These are phyloP conservation scores for Phialophora tarda DNA, from an alignment of 2,329 filamentous ascomycete species.

Conservation along the genomic window DNA sequence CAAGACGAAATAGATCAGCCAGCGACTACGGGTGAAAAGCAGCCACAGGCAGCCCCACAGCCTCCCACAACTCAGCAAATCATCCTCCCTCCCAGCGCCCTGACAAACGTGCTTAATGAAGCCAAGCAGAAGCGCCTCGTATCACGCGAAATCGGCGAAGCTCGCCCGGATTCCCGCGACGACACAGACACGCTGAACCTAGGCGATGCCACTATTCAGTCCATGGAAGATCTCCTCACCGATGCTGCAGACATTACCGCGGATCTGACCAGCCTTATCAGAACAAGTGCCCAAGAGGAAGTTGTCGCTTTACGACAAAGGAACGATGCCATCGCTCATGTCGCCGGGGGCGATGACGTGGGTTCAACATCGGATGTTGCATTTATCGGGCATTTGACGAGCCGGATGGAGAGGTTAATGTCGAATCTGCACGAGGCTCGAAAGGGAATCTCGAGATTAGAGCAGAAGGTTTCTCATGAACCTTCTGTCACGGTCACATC, in stretches of 20 bases:
- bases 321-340: not conserved
- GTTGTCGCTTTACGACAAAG: constrained; percentile 21
- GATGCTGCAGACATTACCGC: constrained; percentile 36
- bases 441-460: constrained; percentile 48
- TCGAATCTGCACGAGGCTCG: constrained; percentile 51
- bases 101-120: constrained; percentile 51
- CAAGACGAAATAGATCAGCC: not conserved
- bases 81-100: constrained; percentile 50
- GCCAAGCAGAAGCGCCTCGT: constrained; percentile 42
- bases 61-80: constrained; percentile 43
- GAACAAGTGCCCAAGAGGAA: constrained; percentile 43
- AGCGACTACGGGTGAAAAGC: not conserved
- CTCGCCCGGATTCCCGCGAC: constrained; percentile 13
- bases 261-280: constrained; percentile 36
- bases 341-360: constrained; percentile 35
- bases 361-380: constrained; percentile 34
- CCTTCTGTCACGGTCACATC: constrained; percentile 1
- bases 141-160: constrained; percentile 24
- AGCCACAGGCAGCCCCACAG: constrained; percentile 31
- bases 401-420: constrained; percentile 49
- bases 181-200: constrained; percentile 45
- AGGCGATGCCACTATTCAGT: constrained; percentile 54
- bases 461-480: constrained; percentile 45
- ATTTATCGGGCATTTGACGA: constrained; percentile 47
- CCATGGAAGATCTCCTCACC: constrained; percentile 49